Evolutionary conservation across 208 protist genomes (phyloP), one percentile per base, ranked within the genome.

Genomic region (Porcisia hertigi): DNA sequence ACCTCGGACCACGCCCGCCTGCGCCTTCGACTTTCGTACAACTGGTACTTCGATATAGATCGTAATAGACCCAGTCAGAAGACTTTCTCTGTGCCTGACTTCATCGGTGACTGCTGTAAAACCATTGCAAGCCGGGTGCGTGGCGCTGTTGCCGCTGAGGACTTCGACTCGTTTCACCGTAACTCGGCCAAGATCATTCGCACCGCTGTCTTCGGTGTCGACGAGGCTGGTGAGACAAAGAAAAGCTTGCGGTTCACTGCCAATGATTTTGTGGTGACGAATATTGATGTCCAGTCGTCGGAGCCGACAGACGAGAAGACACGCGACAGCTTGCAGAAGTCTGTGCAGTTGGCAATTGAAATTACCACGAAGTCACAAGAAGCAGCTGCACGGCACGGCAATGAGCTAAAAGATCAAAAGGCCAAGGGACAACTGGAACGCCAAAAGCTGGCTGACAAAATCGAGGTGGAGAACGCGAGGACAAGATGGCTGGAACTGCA

Each of bases 311-410:
- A 99, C 76, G 87, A 92, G 58, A 91, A 97, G 82, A 99, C 97
- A 53, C 87, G 94, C 7, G 95, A 98, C 71, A 98, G 95, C 25
- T 82, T 99, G 62, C 96, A 98, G 80, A 98, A 99, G 86, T 98
- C 96, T 1, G 98, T 99, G 67, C 98, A 99, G 88, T 91, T 99
- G 1, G 98, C 98, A 36, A 99, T 99, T 85, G 96, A 99, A 84
- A 99, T 99, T 73, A 99, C 97, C 1, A 99, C 98, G 71, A 98
- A 98, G 79, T 98, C 98, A 23, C 97, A 99, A 83, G 97, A 99
- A 66, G 94, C 95, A 7, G 82, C 93, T 11, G 97, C 97, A 12
- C 88, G 93, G n/a, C 95, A 98, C 74, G 92, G 93, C 43, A 95
- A 94, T 70, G 91, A 98, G 85, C 88, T 96, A 45, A 91, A 97